Evolutionary conservation across 2,329 filamentous ascomycete species (phyloP), one percentile per base, ranked within the genome.

Genomic region (Ascosphaera aggregata): DNA sequence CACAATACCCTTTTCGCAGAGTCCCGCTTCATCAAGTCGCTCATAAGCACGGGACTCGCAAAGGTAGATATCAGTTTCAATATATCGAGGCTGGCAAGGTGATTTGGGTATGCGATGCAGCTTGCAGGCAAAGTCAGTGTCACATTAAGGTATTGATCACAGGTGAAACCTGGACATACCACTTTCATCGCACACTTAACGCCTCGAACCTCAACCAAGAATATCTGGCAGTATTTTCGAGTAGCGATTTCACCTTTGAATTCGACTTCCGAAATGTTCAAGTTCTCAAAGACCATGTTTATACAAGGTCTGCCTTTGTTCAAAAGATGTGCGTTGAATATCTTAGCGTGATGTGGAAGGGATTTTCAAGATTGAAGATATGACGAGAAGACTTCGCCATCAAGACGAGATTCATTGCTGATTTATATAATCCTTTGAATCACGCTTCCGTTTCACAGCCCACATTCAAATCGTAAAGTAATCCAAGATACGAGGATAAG

Each of bases 161-260:
- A 15, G 15, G 27, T 31, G 27, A 31, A 15, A 31, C 27, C 27
- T 15, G 9, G 9, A 34, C 40, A 2, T 16, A 42, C 40, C 37
- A 43, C 34, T 38, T 42, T 43, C 42, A 43, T 41, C 11, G 40
- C 39, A 39, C 42, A 41, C n/a, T 20, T 30, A 15, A 39, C 37
- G 32, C 34, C 40, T 35, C 42, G 17, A 40, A 43, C 24, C 22
- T 35, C 34, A 22, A 43, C 40, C 34, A 43, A 30, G 32, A 43
- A 43, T 41, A 43, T 36, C 30, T 31, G 13, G 19, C 42, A 43
- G 38, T 39, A 43, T 8, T 42, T 22, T 37, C 42, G 18, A 34
- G 37, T 34, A 19, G 42, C 27, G 18, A 43, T 18, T 22, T n/a
- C 35, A 20, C 38, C 18, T 39, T 38, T 9, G 41, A 41, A 43